Evolutionary conservation across 192 early-diverging fungal species (phyloP), one percentile per base, ranked within the genome.

Genomic region (Umbelopsis sp.): DNA sequence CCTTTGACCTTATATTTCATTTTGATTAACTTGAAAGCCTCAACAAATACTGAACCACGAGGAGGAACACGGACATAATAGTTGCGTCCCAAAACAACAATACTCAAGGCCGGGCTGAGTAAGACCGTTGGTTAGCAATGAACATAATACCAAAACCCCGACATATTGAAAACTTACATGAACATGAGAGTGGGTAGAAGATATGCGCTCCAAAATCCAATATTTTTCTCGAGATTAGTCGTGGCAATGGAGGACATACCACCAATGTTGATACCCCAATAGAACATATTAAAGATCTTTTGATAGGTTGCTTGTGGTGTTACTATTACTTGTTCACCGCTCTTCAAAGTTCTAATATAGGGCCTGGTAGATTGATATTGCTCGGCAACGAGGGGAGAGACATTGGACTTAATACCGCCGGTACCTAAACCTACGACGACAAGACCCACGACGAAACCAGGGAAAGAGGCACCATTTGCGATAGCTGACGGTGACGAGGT

Each of bases 271-370:
- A 93, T 90, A 41, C 87, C 80, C 82, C 85, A 86, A 78, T 95
- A 95, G 76, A 95, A 95, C 87, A 85, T 91, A 72, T 88, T 90
- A 79, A 93, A 95, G 50, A 95, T 89, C 18, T 71, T 70, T 61
- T 76, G 74, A 23, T 70, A 70, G 30, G 91, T 91, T 51, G 89
- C 80, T 71, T 81, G 79, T 49, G 89, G 89, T 74, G 88, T 83
- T 2, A 92, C 85, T 41, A 92, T 82, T 12, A 91, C 90, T 49
- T 72, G 76, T 41, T 87, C 79, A 13, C 90, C 90, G 23, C 69
- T 80, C 52, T 83, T 80, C 18, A 85, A 76, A 47, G 70, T 85
- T 69, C 78, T 89, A 66, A 91, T 79, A 50, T 78, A 91, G 27
- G 86, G 80, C 11, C 83, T 76, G 73, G 74, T 82, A 5, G 78